Base-by-base conservation (phyloP, 306 rosid species). In the Pyrus pyrifolia region DNA sequence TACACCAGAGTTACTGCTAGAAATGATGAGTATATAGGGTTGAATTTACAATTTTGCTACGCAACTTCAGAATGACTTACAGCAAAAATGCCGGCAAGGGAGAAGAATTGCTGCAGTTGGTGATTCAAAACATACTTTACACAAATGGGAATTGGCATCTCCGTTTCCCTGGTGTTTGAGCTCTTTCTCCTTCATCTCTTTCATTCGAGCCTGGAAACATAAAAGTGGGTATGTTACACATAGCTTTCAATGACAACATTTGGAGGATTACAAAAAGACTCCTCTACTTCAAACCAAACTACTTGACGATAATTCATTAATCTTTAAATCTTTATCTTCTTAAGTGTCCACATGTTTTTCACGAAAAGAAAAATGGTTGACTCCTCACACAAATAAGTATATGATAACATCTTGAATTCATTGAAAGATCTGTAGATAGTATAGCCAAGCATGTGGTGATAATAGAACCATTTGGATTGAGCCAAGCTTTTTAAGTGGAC, bases 71-170 rank as follows among this genome's bases (percentile, higher is more conserved):
- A 85, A 70, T 62, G 31, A 80, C 98, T 90, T 84, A 94, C 98
- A 81, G 84, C 97, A 90, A 89, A 95, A 95, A 86, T 95, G 98
- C 40, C 97, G 91, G 83, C 98, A 95, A 35, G 98, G 98, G 72
- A 95, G 93, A 79, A 95, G 96, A 84, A 95, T 90, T 79, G 97
- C 97, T 23, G 97, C 96, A 27, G 98, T 95, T n/a, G 97, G 95
- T 68, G 91, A 85, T 83, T 92, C 97, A 75, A 90, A 95, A 79
- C 98, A 95, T 75, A 95, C 97, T 95, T 95, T 95, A 81, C 98
- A 95, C 79, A 85, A 84, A 80, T 92, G 97, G 65, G 97, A 92
- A 87, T 88, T 89, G 81, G 91, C 87, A 82, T 95, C 98, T 70
- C 96, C 97, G 64, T 87, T 95, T 57, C 88, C 91, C 52, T 83